phyloP scores from a whole-genome alignment of 2,329 filamentous ascomycete species.

The Fusarium dlaminii region DNA sequence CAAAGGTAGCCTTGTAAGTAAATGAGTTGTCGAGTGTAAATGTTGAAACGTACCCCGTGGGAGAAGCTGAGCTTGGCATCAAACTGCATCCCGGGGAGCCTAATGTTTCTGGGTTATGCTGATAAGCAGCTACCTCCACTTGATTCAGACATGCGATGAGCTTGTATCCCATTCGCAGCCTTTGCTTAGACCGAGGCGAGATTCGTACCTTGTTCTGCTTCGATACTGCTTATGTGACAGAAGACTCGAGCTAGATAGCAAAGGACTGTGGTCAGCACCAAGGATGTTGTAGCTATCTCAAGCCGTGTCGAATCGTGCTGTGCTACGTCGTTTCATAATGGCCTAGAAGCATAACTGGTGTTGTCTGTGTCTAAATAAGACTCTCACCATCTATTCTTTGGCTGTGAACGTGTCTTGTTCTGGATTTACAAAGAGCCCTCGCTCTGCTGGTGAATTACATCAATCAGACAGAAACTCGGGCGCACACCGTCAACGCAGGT shows the following conservation, averaged over 20 bases:
- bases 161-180: rapidly evolving
- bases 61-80: neutral
- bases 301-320: neutral
- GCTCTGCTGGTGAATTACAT: neutral
- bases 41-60: rapidly evolving
- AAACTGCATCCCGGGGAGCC: neutral
- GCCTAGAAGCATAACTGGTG: rapidly evolving
- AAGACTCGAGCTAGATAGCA: rapidly evolving
- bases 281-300: neutral
- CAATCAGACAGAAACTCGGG: rapidly evolving
- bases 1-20: too few relatives aligned
- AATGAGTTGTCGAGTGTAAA: neutral
- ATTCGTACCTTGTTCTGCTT: too few relatives aligned
- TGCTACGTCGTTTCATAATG: rapidly evolving
- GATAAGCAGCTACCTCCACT: too few relatives aligned
- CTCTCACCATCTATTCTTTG: rapidly evolving
- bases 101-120: too few relatives aligned
- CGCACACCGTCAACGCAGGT: neutral
- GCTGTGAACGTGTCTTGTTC: neutral
- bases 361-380: rapidly evolving
- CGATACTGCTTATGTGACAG: too few relatives aligned
- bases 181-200: too few relatives aligned
- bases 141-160: rapidly evolving
- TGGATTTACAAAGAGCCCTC: neutral
- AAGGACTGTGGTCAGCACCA: neutral